Percentiles rank a stretch among this genome's conserved stretches.
These are phyloP conservation scores for Mycena kentingensis DNA, from an alignment of 768 basidiomycete genomes.

Conservation along the genomic window DNA sequence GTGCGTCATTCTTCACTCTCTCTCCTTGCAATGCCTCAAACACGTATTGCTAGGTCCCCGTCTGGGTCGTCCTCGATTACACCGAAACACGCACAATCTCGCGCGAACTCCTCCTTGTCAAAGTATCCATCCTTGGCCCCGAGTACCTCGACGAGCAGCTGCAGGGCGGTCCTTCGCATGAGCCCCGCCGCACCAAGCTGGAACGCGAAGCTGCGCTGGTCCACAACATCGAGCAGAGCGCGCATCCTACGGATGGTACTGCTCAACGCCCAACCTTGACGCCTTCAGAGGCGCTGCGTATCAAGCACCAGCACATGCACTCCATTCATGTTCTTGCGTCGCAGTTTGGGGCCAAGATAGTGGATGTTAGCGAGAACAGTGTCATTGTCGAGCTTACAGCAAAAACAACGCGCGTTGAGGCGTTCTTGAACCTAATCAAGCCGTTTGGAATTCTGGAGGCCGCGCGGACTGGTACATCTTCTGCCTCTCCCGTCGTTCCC, in stretches of 20 bases:
- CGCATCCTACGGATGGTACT: slow-evolving; percentile 37
- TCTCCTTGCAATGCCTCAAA: no score
- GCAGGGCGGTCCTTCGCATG: slow-evolving; percentile 80
- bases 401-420: slow-evolving; percentile 89
- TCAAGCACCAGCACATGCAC: slow-evolving; percentile 86
- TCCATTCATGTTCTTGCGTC: slow-evolving; percentile 81
- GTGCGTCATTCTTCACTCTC: slow-evolving; percentile 48
- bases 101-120: slow-evolving; percentile 92
- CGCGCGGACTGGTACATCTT: slow-evolving; percentile 80
- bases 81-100: slow-evolving; percentile 89
- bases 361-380: slow-evolving; percentile 93
- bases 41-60: slow-evolving; percentile 71
- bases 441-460: slow-evolving; percentile 97
- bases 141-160: slow-evolving; percentile 96
- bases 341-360: slow-evolving; percentile 92
- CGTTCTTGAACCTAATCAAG: slow-evolving; percentile 87
- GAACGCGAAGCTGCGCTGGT: slow-evolving; percentile 75
- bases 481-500: slow-evolving; percentile 1
- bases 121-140: slow-evolving; percentile 95
- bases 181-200: slow-evolving; percentile 64
- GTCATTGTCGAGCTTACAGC: slow-evolving; percentile 95
- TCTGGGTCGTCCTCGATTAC: slow-evolving; percentile 99
- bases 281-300: slow-evolving; percentile 83
- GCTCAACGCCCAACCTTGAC: slow-evolving; percentile 49
- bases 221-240: slow-evolving; percentile 73